A percentile compares a stretch with the other conserved stretches of the same genome.
These are phyloP conservation scores for Nemania abortiva DNA, from an alignment of 2,329 filamentous ascomycete genomes.

Conservation along the genomic window DNA sequence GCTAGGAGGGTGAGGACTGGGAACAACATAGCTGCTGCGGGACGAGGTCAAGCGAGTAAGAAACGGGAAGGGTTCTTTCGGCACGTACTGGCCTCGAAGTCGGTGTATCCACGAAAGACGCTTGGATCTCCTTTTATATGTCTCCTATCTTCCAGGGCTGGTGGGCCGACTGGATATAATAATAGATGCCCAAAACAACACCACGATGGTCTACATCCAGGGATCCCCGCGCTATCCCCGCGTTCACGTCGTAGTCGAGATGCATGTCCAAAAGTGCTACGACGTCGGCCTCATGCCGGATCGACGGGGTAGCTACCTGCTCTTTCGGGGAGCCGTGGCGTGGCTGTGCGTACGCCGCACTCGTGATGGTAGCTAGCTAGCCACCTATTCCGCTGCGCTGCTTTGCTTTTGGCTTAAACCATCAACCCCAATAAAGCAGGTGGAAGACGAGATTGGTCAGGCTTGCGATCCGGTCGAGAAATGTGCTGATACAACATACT, in stretches of 20 bases:
- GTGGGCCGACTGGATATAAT: background rate
- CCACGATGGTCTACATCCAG: background rate
- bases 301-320: conserved; percentile 21
- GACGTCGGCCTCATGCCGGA: conserved; percentile 29
- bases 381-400: background rate
- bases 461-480: conserved; percentile 4
- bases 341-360: background rate
- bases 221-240: background rate
- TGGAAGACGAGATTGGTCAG: conserved; percentile 1
- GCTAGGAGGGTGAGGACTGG: conserved; percentile 37
- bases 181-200: background rate
- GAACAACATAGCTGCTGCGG: conserved; percentile 36
- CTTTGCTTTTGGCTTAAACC: background rate
- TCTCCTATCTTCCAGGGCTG: background rate
- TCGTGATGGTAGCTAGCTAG: conserved; percentile 14
- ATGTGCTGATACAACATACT: background rate
- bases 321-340: conserved; percentile 13
- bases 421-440: conserved; percentile 33
- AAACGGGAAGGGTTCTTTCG: background rate
- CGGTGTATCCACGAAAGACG: background rate
- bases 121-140: conserved; percentile 22
- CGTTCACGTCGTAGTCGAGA: background rate
- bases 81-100: background rate
- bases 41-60: background rate
- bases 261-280: conserved; percentile 1